phyloP scores from a whole-genome alignment of 768 basidiomycete species.

The Mycena sanguinolenta region DNA sequence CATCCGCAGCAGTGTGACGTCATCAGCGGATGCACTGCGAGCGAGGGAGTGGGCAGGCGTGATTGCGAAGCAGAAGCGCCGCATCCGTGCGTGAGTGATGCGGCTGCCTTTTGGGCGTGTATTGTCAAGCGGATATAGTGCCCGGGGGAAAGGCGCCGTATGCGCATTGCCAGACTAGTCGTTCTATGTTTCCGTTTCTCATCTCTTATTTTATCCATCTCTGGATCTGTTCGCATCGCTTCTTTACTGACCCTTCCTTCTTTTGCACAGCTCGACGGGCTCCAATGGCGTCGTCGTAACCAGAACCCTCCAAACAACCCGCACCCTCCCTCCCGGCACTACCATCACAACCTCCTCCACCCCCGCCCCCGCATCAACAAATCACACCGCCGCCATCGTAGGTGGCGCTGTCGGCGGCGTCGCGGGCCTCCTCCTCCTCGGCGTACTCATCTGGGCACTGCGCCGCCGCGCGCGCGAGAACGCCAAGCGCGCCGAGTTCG shows the following conservation, averaged over 20 bases:
- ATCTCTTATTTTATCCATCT: neutral
- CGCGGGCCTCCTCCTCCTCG: slow-evolving; percentile 43
- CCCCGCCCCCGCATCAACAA: neutral
- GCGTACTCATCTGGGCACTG: slow-evolving; percentile 44
- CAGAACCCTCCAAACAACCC: slow-evolving; percentile 42
- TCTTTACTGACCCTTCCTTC: neutral
- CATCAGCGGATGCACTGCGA: neutral
- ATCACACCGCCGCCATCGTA: slow-evolving; percentile 59
- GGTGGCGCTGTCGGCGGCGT: slow-evolving; percentile 67
- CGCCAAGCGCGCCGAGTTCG: slow-evolving; percentile 45
- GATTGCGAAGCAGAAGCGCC: too few species aligned
- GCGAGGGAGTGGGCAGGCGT: too few species aligned
- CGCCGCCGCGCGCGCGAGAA: slow-evolving; percentile 42
- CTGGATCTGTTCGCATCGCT: neutral
- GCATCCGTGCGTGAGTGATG: too few species aligned
- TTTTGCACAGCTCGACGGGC: slow-evolving; percentile 14
- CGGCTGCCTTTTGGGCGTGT: too few species aligned
- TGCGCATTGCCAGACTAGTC: too few species aligned
- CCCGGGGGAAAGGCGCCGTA: too few species aligned
- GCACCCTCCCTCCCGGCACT: slow-evolving; percentile 43
- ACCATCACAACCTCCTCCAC: slow-evolving; percentile 32
- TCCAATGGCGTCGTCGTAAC: slow-evolving; percentile 49
- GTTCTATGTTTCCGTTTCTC: neutral
- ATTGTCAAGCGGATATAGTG: neutral
- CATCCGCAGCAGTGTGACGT: too few species aligned